These are phyloP conservation scores for Lipomyces orientalis DNA, from an alignment of 805 yeast genomes.

Conservation along the genomic window DNA sequence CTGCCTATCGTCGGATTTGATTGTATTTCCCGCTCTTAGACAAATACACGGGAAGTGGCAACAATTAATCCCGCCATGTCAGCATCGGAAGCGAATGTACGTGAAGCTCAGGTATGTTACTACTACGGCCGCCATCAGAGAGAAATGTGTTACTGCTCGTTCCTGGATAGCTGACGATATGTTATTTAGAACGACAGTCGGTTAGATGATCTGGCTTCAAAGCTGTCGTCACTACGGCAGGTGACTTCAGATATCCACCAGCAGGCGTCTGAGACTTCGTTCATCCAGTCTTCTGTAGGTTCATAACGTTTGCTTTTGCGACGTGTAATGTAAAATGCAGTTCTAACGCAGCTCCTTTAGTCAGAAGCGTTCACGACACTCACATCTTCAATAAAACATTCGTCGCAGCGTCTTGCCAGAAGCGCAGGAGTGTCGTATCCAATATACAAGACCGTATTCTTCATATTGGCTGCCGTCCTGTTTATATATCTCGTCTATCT, in stretches of 20 bases:
- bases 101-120: constrained; percentile 43
- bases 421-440: constrained; percentile 58
- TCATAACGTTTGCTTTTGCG: background rate
- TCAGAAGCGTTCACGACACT: constrained; percentile 43
- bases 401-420: constrained; percentile 55
- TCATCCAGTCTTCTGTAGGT: constrained; percentile 49
- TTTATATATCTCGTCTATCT: constrained; percentile 29
- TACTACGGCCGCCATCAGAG: background rate
- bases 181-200: constrained; percentile 61
- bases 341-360: constrained; percentile 9
- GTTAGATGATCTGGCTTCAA: constrained; percentile 66
- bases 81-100: constrained; percentile 40
- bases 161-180: constrained; percentile 7
- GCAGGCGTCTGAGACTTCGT: constrained; percentile 59
- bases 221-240: constrained; percentile 65
- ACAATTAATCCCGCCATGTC: constrained; percentile 17
- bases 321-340: background rate
- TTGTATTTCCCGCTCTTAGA: background rate
- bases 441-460: constrained; percentile 56
- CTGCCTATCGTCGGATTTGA: background rate
- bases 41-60: background rate
- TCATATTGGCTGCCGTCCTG: constrained; percentile 25
- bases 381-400: constrained; percentile 51
- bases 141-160: background rate
- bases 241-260: constrained; percentile 71